A percentile compares a stretch with the other conserved stretches of the same genome.
phyloP scores from a whole-genome alignment of 352 stramenopile species.

The Phytophthora gonapodyides region DNA sequence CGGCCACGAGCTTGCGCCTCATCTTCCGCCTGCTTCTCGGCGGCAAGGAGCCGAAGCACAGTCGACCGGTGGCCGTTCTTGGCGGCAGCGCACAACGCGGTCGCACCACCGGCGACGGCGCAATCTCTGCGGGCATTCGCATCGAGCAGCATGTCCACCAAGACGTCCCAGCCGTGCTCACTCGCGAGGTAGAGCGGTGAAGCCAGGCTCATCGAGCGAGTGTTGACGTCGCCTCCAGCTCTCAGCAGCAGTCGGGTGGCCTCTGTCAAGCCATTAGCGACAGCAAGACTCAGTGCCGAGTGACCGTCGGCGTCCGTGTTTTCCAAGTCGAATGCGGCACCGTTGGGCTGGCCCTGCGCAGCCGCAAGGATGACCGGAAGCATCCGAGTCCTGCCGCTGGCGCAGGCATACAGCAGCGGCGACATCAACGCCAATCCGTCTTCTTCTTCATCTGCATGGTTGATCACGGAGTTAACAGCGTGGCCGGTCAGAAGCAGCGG shows the following conservation, averaged over 20 bases:
- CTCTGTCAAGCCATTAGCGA: constrained; percentile 57
- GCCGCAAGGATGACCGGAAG: constrained; percentile 46
- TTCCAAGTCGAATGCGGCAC: constrained; percentile 43
- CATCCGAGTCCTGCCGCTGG: constrained; percentile 54
- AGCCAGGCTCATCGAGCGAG: constrained; percentile 60
- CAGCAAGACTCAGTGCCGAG: constrained; percentile 62
- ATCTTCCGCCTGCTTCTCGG: constrained; percentile 30
- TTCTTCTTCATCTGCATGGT: constrained; percentile 16
- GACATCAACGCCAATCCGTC: constrained; percentile 38
- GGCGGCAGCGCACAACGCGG: constrained; percentile 70
- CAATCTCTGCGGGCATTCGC: constrained; percentile 46
- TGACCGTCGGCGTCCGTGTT: constrained; percentile 71
- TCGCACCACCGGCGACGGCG: constrained; percentile 57
- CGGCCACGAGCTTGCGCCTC: constrained; percentile 6
- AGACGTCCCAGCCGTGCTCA: constrained; percentile 74
- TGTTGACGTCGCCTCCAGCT: constrained; percentile 60
- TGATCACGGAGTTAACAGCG: not conserved
- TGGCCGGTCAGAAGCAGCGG: constrained; percentile 41
- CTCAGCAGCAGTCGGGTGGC: constrained; percentile 49
- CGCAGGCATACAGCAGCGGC: constrained; percentile 65
- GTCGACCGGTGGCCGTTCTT: constrained; percentile 74
- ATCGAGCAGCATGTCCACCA: constrained; percentile 66
- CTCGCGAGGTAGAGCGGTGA: constrained; percentile 82
- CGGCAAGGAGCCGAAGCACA: constrained; percentile 59
- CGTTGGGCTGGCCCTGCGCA: constrained; percentile 23